Base-by-base conservation (phyloP, 1,284 basidiomycete genomes). In the Rhodotorula sp. region DNA sequence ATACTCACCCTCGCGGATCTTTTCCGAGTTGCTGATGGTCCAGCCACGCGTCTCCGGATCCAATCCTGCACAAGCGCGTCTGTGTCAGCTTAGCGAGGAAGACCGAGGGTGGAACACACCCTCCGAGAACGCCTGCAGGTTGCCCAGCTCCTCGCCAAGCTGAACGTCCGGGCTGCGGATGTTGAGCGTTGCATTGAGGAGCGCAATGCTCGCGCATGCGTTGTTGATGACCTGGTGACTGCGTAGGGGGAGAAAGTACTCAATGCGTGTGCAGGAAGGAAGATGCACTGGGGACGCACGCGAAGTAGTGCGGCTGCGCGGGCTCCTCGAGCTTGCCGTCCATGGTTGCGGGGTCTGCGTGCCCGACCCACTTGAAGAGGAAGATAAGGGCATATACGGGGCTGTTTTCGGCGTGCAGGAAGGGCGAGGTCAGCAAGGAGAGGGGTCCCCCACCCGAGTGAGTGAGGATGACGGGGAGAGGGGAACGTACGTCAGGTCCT, bases 171-270 rank as follows among this genome's bases (percentile, higher is more conserved):
- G 86, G 1, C 69, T 78, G 1, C 71, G 55, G 72, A 96, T 90
- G 81, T 96, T 96, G 78, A 92, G 91, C n/a, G 94, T 85, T 37
- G 92, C 92, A 80, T 97, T 97, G 73, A 97, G 84, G 32, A 97
- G 91, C 1, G 94, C 94, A 56, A 97, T 85, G 9, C 53, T 64
- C 0, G 69, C 93, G 79, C 94, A 96, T 9, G 92, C 91, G 78
- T 97, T 97, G 83, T 94, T 93, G 77, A 96, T 92, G 61, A 92
- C 91, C 81, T 84, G 73, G 37, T 73, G 76, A 4, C 67, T 64
- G 69, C 22, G 19, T 37, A 22, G 34, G 21, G 8, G 27, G 25
- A 4, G 17, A 22, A 27, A 8, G 32, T 67, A 19, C 54, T 39
- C 34, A 22, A 3, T 10, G 17, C 25, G 37, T 32, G 46, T 2